Base-by-base conservation (phyloP, 805 yeast species). In the Monosporozyma yasuniensis region DNA sequence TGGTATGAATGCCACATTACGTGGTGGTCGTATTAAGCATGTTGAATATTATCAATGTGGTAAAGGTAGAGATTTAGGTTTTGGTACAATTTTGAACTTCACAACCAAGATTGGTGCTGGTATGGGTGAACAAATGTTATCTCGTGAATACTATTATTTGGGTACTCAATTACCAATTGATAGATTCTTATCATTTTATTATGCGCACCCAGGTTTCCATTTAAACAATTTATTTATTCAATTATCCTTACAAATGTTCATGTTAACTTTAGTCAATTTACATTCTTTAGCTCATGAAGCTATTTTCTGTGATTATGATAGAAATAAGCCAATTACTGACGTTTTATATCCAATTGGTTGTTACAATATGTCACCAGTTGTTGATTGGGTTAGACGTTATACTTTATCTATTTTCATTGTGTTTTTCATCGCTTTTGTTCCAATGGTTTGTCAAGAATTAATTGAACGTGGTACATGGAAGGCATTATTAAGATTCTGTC, bases 91-190 rank as follows among this genome's bases (percentile, higher is more conserved):
- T 70, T 74, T 84, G 75, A 85, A 85, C 69, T 85, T 85, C 76
- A 84, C 89, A 21, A 84, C 90, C 39, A 85, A 85, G 71, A 84
- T 85, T 76, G 95, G 95, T 69, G 90, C 93, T 57, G 95, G 95
- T 70, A 85, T 85, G 95, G 93, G 93, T 67, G 95, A 85, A 69
- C 95, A 85, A 67, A 83, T 85, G 82, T 72, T 85, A 52, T 84
- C 90, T 27, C 77, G 95, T 71, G 95, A 85, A 66, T 85, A 85
- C 66, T 85, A 81, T 69, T 84, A 84, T 67, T 68, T 85, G 66
- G 88, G 91, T 61, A 82, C 91, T 37, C 89, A 82, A 63, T 71
- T 85, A 55, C 93, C 91, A 43, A 69, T 85, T 60, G 91, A 85
- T 65, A 77, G 91, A 68, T 83, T 85, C 75, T 74, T 85, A 55